Evolutionary conservation across 2,329 filamentous ascomycete species (phyloP).

Genomic region (Fusarium praegraminearum): DNA sequence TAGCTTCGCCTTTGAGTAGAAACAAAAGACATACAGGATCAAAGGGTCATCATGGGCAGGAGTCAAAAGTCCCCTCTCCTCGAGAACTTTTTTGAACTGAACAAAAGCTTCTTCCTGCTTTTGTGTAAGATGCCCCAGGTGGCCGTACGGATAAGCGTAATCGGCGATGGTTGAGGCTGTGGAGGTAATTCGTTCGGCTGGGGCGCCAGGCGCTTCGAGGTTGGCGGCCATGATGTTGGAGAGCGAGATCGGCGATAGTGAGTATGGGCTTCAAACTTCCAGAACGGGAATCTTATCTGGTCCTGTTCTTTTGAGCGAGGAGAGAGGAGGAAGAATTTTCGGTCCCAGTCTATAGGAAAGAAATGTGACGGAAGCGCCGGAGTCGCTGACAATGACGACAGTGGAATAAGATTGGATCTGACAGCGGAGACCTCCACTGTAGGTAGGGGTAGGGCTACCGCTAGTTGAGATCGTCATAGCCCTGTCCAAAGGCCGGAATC

Average conservation of each 20-base stretch:
- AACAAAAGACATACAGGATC: slow-evolving; percentile 67
- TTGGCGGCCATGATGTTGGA: slow-evolving; percentile 45
- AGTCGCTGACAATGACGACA: slow-evolving; percentile 36
- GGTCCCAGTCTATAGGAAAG: slow-evolving; percentile 15
- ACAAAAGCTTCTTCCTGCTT: slow-evolving; percentile 75
- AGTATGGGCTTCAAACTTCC: slow-evolving; percentile 10
- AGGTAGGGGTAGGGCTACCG: slow-evolving; percentile 23
- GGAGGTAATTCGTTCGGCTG: slow-evolving; percentile 48
- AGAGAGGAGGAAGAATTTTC: slow-evolving; percentile 14
- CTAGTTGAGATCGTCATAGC: slow-evolving; percentile 16
- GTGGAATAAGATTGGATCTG: slow-evolving; percentile 32
- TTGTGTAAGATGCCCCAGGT: slow-evolving; percentile 79
- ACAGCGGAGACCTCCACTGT: slow-evolving; percentile 17
- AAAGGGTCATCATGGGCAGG: slow-evolving; percentile 79
- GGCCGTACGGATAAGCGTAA: slow-evolving; percentile 77
- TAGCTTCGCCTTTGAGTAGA: slow-evolving; percentile 24
- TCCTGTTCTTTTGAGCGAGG: background rate
- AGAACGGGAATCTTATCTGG: background rate
- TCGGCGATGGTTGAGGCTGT: slow-evolving; percentile 51
- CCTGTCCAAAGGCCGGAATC: slow-evolving; percentile 14
- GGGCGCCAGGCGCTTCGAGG: slow-evolving; percentile 40
- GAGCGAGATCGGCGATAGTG: slow-evolving; percentile 18
- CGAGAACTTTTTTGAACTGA: slow-evolving; percentile 77
- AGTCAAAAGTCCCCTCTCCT: slow-evolving; percentile 73
- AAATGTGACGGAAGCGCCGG: slow-evolving; percentile 43